A percentile compares a stretch with the other conserved stretches of the same genome.
Evolutionary conservation across 345 rosid species (phyloP).

Genomic region (Adansonia digitata): DNA sequence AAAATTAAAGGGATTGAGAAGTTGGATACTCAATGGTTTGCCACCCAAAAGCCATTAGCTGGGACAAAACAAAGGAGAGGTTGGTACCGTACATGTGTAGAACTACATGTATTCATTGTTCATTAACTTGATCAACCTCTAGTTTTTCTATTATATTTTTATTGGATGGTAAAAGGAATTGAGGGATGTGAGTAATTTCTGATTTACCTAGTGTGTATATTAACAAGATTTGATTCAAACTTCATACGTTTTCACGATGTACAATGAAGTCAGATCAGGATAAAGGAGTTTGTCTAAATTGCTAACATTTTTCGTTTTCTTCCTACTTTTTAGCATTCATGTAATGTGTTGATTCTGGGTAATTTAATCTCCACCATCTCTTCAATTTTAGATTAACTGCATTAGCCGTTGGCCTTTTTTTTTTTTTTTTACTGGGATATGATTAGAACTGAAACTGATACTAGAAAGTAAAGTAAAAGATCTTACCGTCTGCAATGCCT

Average conservation of each 20-base stretch:
- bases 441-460: background rate
- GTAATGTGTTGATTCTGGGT: background rate
- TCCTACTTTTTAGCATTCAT: background rate
- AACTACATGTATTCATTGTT: background rate
- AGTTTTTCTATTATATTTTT: background rate
- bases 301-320: background rate
- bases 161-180: background rate
- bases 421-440: background rate
- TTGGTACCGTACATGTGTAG: constrained; percentile 13
- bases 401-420: background rate
- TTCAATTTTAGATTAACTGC: background rate
- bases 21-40: constrained; percentile 77
- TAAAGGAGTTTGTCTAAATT: background rate
- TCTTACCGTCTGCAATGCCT: background rate
- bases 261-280: background rate
- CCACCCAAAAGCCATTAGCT: constrained; percentile 57
- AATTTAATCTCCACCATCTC: background rate
- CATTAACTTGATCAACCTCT: background rate
- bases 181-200: background rate
- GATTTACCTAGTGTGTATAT: background rate
- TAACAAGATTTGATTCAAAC: background rate
- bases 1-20: constrained; percentile 82
- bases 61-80: constrained; percentile 73
- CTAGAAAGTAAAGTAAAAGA: background rate
- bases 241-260: background rate